phyloP scores from a whole-genome alignment of 768 basidiomycete genomes.

The Auricularia sp. region DNA sequence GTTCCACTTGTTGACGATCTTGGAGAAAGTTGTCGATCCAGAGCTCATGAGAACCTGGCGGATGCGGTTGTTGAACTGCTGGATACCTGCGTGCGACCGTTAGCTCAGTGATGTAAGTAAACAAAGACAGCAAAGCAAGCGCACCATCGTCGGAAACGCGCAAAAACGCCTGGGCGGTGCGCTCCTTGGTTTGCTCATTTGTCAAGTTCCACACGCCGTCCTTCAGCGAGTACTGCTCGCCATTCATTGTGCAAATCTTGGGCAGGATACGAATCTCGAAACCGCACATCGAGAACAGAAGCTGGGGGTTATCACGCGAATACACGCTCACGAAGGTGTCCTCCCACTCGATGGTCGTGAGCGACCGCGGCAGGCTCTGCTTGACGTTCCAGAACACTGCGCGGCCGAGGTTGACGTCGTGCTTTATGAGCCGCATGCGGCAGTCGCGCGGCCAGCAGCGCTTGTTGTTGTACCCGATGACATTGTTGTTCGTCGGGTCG shows the following conservation, averaged over 20 bases:
- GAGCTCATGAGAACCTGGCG: slow-evolving; percentile 97
- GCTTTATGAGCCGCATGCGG: slow-evolving; percentile 97
- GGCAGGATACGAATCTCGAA: slow-evolving; percentile 97
- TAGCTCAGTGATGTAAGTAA: slow-evolving; percentile 2
- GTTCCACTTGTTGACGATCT: slow-evolving; percentile 98
- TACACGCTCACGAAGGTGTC: slow-evolving; percentile 96
- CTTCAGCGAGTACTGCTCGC: slow-evolving; percentile 94
- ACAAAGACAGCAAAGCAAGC: slow-evolving; percentile 8
- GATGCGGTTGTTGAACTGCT: slow-evolving; percentile 96
- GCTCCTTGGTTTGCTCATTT: slow-evolving; percentile 94
- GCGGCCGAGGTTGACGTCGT: slow-evolving; percentile 95
- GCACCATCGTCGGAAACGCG: slow-evolving; percentile 91
- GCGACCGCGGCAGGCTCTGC: slow-evolving; percentile 85
- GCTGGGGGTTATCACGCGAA: slow-evolving; percentile 93
- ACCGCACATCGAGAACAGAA: slow-evolving; percentile 98
- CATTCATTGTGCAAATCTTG: slow-evolving; percentile 89
- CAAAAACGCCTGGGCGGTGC: slow-evolving; percentile 95
- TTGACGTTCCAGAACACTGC: slow-evolving; percentile 99
- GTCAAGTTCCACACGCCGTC: slow-evolving; percentile 96
- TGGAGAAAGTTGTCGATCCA: slow-evolving; percentile 95
- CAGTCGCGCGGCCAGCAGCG: slow-evolving; percentile 99
- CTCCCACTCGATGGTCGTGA: slow-evolving; percentile 99
- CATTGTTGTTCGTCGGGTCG: slow-evolving; percentile 97
- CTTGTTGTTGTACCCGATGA: slow-evolving; percentile 98
- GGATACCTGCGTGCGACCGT: slow-evolving; percentile 47